These are phyloP conservation scores for Pelargonium hybrid DNA, from an alignment of 441 rosid species.

Conservation along the genomic window DNA sequence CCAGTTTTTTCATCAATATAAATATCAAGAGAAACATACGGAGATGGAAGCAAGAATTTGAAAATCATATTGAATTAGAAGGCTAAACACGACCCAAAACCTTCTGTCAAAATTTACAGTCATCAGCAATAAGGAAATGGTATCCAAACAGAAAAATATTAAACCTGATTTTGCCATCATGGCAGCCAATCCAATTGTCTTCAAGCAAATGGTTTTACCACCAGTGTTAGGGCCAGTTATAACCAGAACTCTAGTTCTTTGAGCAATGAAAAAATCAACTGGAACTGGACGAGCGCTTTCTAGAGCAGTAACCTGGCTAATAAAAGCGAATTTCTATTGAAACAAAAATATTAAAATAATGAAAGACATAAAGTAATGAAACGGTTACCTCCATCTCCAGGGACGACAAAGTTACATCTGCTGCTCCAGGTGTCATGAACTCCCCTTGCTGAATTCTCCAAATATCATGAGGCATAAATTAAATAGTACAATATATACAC, in stretches of 20 bases:
- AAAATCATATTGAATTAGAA: slow-evolving; percentile 1
- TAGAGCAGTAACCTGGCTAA: slow-evolving; percentile 39
- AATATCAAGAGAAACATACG: not conserved
- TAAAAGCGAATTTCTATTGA: slow-evolving; percentile 15
- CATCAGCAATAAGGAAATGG: not conserved
- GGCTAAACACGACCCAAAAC: not conserved
- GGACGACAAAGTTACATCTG: slow-evolving; percentile 26
- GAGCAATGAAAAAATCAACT: slow-evolving; percentile 55
- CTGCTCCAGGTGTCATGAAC: slow-evolving; percentile 20
- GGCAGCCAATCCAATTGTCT: slow-evolving; percentile 88
- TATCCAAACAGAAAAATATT: not conserved
- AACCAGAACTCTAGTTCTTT: slow-evolving; percentile 61
- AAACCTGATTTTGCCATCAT: slow-evolving; percentile 95
- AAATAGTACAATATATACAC: slow-evolving; percentile 10
- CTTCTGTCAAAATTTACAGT: not conserved
- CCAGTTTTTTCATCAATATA: not conserved
- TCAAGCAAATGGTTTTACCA: slow-evolving; percentile 86
- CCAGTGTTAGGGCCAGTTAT: slow-evolving; percentile 98
- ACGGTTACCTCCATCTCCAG: slow-evolving; percentile 27
- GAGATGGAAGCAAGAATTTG: slow-evolving; percentile 1
- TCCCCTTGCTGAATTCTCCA: slow-evolving; percentile 30
- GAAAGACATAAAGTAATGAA: not conserved
- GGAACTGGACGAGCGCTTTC: slow-evolving; percentile 61
- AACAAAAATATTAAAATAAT: slow-evolving; percentile 1
- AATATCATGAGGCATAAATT: slow-evolving; percentile 26